These are phyloP conservation scores for Rubroboletus satanas DNA, from an alignment of 768 basidiomycete genomes.

Conservation along the genomic window DNA sequence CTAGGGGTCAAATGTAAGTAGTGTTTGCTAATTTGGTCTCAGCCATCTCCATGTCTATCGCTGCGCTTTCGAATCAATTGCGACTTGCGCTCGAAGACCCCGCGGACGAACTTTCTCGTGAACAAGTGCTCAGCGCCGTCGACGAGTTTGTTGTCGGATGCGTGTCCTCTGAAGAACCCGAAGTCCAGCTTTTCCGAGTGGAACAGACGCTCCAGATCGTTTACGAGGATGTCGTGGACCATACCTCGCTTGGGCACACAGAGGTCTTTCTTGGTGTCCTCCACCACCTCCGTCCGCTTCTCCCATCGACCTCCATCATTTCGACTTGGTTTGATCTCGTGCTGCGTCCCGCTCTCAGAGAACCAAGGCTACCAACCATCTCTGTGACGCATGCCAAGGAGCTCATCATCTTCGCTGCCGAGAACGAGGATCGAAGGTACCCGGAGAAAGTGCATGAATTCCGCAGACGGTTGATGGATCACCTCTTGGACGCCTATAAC, in stretches of 20 bases:
- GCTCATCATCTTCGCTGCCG: conserved; percentile 60
- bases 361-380: conserved; percentile 58
- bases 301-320: conserved; percentile 64
- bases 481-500: conserved; percentile 72
- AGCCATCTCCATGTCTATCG: conserved; percentile 33
- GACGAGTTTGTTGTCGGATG: conserved; percentile 56
- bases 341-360: conserved; percentile 71
- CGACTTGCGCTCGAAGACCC: conserved; percentile 54
- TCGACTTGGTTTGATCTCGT: conserved; percentile 80
- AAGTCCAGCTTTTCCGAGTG: conserved; percentile 43
- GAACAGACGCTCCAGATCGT: conserved; percentile 67
- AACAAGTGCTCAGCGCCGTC: conserved; percentile 45
- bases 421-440: conserved; percentile 40
- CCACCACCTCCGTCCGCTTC: conserved; percentile 55
- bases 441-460: conserved; percentile 60
- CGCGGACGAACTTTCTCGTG: conserved; percentile 47
- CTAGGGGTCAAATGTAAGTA: neutral
- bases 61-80: conserved; percentile 46
- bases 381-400: conserved; percentile 68
- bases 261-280: conserved; percentile 68
- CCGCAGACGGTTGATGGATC: conserved; percentile 62
- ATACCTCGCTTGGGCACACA: conserved; percentile 55
- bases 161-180: conserved; percentile 44
- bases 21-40: conserved; percentile 8
- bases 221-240: conserved; percentile 61